phyloP scores from a whole-genome alignment of 352 stramenopile genomes.

The Pseudoperonospora humuli region DNA sequence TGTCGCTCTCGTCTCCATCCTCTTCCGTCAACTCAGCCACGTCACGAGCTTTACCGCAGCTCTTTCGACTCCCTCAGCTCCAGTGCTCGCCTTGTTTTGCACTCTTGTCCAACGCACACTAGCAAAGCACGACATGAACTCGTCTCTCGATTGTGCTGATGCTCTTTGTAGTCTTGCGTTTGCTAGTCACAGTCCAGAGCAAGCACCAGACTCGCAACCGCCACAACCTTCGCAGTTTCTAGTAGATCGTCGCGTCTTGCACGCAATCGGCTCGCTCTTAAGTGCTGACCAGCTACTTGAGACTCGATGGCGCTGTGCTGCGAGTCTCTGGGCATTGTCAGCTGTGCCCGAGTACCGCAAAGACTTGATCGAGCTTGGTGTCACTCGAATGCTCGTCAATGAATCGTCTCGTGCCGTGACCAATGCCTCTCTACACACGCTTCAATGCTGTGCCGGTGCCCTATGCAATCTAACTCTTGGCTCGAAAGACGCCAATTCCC shows the following conservation, averaged over 20 bases:
- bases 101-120: constrained; percentile 24
- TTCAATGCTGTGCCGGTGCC: constrained; percentile 52
- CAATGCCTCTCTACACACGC: constrained; percentile 20
- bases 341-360: constrained; percentile 32
- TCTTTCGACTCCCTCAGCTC: not conserved
- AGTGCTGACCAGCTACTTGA: constrained; percentile 29
- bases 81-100: constrained; percentile 44
- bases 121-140: constrained; percentile 25
- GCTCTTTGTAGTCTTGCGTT: constrained; percentile 50
- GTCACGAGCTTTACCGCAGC: constrained; percentile 11
- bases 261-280: constrained; percentile 34
- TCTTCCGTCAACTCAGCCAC: constrained; percentile 56
- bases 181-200: constrained; percentile 22
- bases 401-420: constrained; percentile 28
- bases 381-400: constrained; percentile 37
- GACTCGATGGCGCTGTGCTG: constrained; percentile 52
- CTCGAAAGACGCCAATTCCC: constrained; percentile 24
- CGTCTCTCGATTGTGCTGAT: constrained; percentile 55
- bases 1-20: constrained; percentile 42
- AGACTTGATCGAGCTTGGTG: constrained; percentile 40
- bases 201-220: constrained; percentile 1
- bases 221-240: constrained; percentile 20
- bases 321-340: constrained; percentile 51
- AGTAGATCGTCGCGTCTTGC: constrained; percentile 26
- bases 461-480: constrained; percentile 57